Conservation (phyloP, 805 yeast species). For the Priceomyces carsonii region DNA sequence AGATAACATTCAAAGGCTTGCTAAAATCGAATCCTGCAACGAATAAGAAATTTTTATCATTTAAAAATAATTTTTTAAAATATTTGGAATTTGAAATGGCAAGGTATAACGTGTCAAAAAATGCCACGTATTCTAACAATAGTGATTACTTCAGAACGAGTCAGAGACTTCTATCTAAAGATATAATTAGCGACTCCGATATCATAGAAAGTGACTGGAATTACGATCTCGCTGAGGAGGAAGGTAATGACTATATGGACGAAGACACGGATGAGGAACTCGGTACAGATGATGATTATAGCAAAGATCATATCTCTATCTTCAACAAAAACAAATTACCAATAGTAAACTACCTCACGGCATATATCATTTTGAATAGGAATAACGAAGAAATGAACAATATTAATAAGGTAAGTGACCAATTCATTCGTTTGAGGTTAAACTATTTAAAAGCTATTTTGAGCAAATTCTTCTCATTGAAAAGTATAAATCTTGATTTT, state of each 20-base stretch:
- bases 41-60: constrained; percentile 13
- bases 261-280: constrained; percentile 9
- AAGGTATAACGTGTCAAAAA: constrained; percentile 16
- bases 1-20: constrained; percentile 19
- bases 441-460: constrained; percentile 16
- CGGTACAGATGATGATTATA: constrained; percentile 1
- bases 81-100: constrained; percentile 29
- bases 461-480: constrained; percentile 4
- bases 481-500: constrained; percentile 15
- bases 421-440: constrained; percentile 24
- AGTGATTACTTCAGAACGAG: constrained; percentile 16
- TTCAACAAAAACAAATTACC: constrained; percentile 18
- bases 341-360: constrained; percentile 30
- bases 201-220: not conserved
- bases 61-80: constrained; percentile 23
- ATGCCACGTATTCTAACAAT: constrained; percentile 14
- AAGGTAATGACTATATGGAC: constrained; percentile 8
- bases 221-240: constrained; percentile 13
- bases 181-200: constrained; percentile 7
- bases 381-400: constrained; percentile 15
- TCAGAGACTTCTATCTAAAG: constrained; percentile 14
- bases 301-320: not conserved
- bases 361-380: constrained; percentile 30
- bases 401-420: constrained; percentile 19
- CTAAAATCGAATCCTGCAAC: constrained; percentile 14